phyloP scores from a whole-genome alignment of 2,329 filamentous ascomycete species.

The Atkinsonella hypoxylon region DNA sequence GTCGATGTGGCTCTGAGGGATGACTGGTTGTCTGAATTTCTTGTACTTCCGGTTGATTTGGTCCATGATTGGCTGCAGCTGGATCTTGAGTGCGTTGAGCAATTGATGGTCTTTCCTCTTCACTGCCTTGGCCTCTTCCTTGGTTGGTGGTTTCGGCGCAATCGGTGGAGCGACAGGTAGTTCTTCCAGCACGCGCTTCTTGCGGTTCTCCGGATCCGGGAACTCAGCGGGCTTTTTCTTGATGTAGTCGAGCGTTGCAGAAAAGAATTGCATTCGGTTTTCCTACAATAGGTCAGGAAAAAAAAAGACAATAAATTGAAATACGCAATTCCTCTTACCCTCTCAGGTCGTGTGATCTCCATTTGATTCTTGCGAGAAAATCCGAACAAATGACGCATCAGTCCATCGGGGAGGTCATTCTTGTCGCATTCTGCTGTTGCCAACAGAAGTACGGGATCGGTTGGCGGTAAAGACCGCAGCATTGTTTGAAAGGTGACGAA shows the following conservation, averaged over 20 bases:
- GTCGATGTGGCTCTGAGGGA: conserved; percentile 60
- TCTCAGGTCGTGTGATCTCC: conserved; percentile 53
- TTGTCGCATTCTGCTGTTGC: conserved; percentile 66
- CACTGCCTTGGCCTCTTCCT: conserved; percentile 69
- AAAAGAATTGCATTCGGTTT: conserved; percentile 70
- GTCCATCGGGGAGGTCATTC: conserved; percentile 46
- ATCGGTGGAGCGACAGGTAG: conserved; percentile 65
- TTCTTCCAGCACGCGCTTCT: conserved; percentile 69
- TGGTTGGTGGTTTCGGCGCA: conserved; percentile 54
- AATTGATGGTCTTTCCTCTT: conserved; percentile 73
- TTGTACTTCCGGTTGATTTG: conserved; percentile 85
- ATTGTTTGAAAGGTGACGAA: conserved; percentile 76
- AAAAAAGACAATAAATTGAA: background rate
- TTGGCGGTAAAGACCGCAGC: conserved; percentile 71
- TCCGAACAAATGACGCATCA: conserved; percentile 72
- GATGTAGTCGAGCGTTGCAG: conserved; percentile 61
- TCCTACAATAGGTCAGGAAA: conserved; percentile 21
- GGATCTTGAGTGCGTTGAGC: conserved; percentile 77
- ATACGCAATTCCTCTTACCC: conserved; percentile 31
- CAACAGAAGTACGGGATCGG: conserved; percentile 77
- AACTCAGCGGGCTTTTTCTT: conserved; percentile 73
- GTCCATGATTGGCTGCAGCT: conserved; percentile 92
- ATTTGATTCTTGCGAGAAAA: conserved; percentile 72
- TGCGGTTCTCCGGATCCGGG: conserved; percentile 74
- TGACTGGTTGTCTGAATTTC: conserved; percentile 71